Percentiles rank a stretch among this genome's conserved stretches.
Conservation (phyloP, 371 early-diverging fungal genomes). For the Mortierella sp. region DNA sequence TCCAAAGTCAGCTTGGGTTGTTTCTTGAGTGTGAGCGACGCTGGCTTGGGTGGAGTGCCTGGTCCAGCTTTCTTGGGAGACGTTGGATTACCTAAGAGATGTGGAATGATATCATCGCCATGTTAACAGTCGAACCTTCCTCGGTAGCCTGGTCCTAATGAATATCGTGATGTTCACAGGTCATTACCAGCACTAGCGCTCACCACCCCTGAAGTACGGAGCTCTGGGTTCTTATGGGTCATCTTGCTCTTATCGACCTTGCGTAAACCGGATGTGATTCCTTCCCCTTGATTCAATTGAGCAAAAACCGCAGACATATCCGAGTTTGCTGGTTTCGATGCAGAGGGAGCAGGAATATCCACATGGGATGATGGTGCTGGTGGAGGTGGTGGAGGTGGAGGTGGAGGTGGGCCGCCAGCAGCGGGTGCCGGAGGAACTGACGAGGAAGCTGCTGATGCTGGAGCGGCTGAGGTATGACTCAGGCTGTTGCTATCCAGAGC, state of each 20-base stretch:
- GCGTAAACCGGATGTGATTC: constrained; percentile 83
- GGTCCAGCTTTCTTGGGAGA: constrained; percentile 66
- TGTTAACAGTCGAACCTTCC: too few species aligned
- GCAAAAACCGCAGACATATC: constrained; percentile 83
- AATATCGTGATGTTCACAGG: too few species aligned
- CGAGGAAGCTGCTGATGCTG: constrained; percentile 44
- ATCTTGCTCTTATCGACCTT: constrained; percentile 95
- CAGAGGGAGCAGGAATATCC: constrained; percentile 30
- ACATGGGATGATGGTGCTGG: constrained; percentile 69
- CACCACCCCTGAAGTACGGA: constrained; percentile 76
- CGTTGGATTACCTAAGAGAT: constrained; percentile 48
- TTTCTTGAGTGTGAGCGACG: constrained; percentile 73
- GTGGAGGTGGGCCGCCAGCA: constrained; percentile 59
- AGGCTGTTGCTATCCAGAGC: constrained; percentile 38
- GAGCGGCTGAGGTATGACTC: constrained; percentile 24
- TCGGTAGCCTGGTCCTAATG: too few species aligned
- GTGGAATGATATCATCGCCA: too few species aligned
- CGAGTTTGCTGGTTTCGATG: constrained; percentile 22
- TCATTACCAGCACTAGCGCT: constrained; percentile 42
- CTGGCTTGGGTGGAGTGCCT: constrained; percentile 71
- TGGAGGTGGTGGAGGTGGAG: constrained; percentile 71
- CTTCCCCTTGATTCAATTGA: constrained; percentile 86
- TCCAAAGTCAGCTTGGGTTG: constrained; percentile 86
- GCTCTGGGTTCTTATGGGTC: constrained; percentile 96
- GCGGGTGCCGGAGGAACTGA: constrained; percentile 58